Conservation (phyloP, 176 grass and related monocot species). For the Stipa capillata region DNA sequence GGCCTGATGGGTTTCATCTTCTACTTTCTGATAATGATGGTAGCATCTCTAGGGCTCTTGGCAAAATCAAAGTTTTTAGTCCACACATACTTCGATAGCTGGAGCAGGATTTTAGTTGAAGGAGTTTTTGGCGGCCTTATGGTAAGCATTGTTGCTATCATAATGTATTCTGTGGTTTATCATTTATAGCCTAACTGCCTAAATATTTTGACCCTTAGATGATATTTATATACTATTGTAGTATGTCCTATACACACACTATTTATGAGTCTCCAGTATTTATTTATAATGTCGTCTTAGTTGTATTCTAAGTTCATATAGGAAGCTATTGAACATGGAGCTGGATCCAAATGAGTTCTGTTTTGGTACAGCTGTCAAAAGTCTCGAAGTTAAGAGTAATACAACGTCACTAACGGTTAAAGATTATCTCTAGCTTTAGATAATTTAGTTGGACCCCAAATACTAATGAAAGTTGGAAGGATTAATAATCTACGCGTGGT, state of each 20-base stretch:
- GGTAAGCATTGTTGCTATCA: conserved; percentile 38
- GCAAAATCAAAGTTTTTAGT: conserved; percentile 84
- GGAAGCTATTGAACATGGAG: neutral
- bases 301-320: neutral
- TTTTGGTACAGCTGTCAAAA: neutral
- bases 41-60: conserved; percentile 49
- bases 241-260: neutral
- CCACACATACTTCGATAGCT: conserved; percentile 68
- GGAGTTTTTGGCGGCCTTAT: conserved; percentile 86
- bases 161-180: neutral
- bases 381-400: neutral
- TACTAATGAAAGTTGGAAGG: neutral
- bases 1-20: conserved; percentile 75
- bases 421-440: neutral
- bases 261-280: too few relatives aligned
- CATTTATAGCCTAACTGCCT: neutral
- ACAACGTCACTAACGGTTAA: neutral
- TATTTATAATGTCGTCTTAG: too few relatives aligned
- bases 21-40: conserved; percentile 79
- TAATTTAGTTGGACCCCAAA: neutral
- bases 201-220: neutral
- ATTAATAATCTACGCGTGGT: neutral
- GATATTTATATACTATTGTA: neutral
- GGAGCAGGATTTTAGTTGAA: conserved; percentile 79
- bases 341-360: neutral